phyloP scores from a whole-genome alignment of 768 basidiomycete genomes.

The Phallus indusiatus region DNA sequence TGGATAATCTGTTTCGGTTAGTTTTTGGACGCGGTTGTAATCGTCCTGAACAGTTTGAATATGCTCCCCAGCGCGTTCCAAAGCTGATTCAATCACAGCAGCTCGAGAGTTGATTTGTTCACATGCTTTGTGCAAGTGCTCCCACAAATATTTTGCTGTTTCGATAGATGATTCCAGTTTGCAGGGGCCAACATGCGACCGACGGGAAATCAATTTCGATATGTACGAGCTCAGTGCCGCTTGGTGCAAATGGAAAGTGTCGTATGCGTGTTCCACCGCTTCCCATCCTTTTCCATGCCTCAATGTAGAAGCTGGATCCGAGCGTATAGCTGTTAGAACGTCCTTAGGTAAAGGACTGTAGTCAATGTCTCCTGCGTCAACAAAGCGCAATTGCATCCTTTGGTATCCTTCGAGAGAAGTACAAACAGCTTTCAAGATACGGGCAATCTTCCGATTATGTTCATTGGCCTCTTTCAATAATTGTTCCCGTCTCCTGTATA shows the following conservation, averaged over 20 bases:
- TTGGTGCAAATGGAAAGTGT: constrained; percentile 53
- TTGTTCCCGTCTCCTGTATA: constrained; percentile 32
- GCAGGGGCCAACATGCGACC: not conserved
- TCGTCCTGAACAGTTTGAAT: not conserved
- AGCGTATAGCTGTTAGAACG: constrained; percentile 62
- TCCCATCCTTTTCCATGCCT: constrained; percentile 54
- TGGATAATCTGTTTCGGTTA: constrained; percentile 6
- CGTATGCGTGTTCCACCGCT: constrained; percentile 68
- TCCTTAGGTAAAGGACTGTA: constrained; percentile 49
- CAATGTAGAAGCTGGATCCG: constrained; percentile 68
- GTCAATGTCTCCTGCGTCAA: constrained; percentile 36
- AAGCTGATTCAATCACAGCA: not conserved
- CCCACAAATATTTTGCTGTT: not conserved
- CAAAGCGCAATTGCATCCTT: constrained; percentile 41
- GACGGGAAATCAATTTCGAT: constrained; percentile 4
- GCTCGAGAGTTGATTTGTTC: not conserved
- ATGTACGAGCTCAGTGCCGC: constrained; percentile 22
- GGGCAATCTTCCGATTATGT: constrained; percentile 61
- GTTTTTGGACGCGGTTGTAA: constrained; percentile 3
- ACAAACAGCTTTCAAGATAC: constrained; percentile 58
- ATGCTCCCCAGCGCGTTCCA: not conserved
- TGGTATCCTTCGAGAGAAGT: constrained; percentile 59
- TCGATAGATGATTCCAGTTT: not conserved
- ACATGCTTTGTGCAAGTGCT: not conserved
- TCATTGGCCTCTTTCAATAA: constrained; percentile 42